phyloP scores from a whole-genome alignment of 768 basidiomycete genomes.

The Tremella fuciformis region DNA sequence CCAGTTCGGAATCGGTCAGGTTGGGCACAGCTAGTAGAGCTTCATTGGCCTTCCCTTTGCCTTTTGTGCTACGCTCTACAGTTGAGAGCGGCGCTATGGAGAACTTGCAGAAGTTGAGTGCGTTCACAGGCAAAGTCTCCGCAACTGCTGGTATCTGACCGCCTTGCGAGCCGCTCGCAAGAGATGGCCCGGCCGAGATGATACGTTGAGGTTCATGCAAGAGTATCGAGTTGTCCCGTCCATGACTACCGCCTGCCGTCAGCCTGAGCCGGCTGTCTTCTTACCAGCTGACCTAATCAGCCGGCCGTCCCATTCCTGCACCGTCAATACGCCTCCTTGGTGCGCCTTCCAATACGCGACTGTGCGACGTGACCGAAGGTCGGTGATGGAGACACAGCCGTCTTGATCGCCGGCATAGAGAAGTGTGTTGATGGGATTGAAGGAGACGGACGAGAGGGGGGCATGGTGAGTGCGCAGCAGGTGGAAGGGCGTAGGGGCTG shows the following conservation, averaged over 20 bases:
- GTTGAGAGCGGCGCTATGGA: constrained; percentile 61
- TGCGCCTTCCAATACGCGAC: constrained; percentile 76
- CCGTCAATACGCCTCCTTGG: constrained; percentile 67
- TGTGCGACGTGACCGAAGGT: constrained; percentile 71
- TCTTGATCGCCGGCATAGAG: constrained; percentile 82
- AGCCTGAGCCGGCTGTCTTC: neutral
- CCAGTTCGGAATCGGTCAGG: constrained; percentile 78
- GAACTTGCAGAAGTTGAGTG: constrained; percentile 90
- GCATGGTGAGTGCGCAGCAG: constrained; percentile 70
- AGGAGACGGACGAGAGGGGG: constrained; percentile 61
- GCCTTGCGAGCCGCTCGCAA: neutral
- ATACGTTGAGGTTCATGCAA: constrained; percentile 34
- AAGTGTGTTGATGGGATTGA: constrained; percentile 72
- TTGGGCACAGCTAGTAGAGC: constrained; percentile 75
- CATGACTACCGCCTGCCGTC: constrained; percentile 34
- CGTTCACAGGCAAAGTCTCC: constrained; percentile 82
- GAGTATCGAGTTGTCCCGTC: constrained; percentile 47
- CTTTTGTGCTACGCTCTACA: neutral
- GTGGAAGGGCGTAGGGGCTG: constrained; percentile 60
- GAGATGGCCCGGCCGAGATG: neutral
- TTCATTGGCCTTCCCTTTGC: constrained; percentile 15
- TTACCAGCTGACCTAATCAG: constrained; percentile 74
- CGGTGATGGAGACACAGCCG: constrained; percentile 73
- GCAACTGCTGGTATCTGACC: constrained; percentile 46
- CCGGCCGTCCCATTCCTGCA: constrained; percentile 67